Percentiles rank a stretch among this genome's conserved stretches.
Evolutionary conservation across 148 eudicot species (phyloP).

Genomic region (Nepenthes gracilis): DNA sequence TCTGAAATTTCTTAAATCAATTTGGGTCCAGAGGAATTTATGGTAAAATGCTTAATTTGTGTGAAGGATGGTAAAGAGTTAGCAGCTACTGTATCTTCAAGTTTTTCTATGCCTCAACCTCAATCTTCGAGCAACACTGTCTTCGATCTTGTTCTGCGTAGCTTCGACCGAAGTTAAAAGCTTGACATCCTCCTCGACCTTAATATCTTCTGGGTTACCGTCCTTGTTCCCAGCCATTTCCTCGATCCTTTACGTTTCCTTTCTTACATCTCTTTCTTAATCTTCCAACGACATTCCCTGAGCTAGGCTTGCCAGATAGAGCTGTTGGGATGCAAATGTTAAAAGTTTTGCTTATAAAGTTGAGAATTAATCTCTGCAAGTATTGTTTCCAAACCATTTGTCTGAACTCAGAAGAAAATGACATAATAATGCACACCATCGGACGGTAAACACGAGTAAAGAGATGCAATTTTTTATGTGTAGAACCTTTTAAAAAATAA

Average conservation of each 20-base stretch:
- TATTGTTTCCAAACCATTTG: too few relatives aligned
- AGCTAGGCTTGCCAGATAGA: conserved; percentile 3
- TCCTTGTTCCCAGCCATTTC: not conserved
- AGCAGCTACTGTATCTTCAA: not conserved
- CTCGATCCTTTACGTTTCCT: not conserved
- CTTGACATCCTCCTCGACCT: not conserved
- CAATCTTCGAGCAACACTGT: conserved; percentile 17
- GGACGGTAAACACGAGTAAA: too few relatives aligned
- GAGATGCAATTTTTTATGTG: too few relatives aligned
- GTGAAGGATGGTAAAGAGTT: not conserved
- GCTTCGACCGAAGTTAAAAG: not conserved
- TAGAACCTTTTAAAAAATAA: too few relatives aligned
- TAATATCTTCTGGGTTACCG: not conserved
- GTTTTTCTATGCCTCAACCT: conserved; percentile 10
- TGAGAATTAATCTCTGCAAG: too few relatives aligned
- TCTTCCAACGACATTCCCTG: conserved; percentile 28
- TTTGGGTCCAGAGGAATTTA: too few relatives aligned
- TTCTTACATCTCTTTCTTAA: conserved; percentile 24
- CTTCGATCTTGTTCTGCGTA: not conserved
- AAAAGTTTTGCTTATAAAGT: too few relatives aligned
- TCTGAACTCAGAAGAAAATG: too few relatives aligned
- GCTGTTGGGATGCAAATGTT: not conserved
- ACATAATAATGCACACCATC: too few relatives aligned
- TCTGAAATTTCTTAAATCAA: too few relatives aligned
- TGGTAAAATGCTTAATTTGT: too few relatives aligned